These are phyloP conservation scores for Hemisphaericaspora xylanilytica DNA, from an alignment of 1,139 yeast species.

Conservation along the genomic window DNA sequence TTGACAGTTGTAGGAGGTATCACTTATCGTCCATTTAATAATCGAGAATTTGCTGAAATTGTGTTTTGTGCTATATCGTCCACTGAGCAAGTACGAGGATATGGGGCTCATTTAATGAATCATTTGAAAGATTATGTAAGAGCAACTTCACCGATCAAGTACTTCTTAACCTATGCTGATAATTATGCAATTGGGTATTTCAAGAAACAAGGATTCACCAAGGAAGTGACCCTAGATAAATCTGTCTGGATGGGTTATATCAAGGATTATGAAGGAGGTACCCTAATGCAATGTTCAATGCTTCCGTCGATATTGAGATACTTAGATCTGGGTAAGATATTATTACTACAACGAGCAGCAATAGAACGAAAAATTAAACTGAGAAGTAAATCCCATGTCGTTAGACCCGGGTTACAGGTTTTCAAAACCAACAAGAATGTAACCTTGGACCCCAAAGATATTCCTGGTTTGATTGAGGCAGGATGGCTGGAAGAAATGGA, in stretches of 20 bases:
- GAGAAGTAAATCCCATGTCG: constrained; percentile 74
- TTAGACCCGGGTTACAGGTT: constrained; percentile 75
- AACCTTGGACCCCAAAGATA: constrained; percentile 56
- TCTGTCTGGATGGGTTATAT: constrained; percentile 97
- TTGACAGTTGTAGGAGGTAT: constrained; percentile 97
- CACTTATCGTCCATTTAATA: constrained; percentile 90
- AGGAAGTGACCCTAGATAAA: constrained; percentile 83
- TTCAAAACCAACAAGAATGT: constrained; percentile 56
- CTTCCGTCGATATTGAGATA: constrained; percentile 77
- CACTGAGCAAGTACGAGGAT: constrained; percentile 96
- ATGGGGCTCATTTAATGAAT: constrained; percentile 98
- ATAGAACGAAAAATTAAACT: constrained; percentile 79
- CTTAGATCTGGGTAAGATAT: constrained; percentile 81
- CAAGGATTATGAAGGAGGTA: constrained; percentile 98
- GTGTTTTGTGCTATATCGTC: constrained; percentile 98
- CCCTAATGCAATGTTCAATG: constrained; percentile 96
- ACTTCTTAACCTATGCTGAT: constrained; percentile 95
- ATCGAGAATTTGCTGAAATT: constrained; percentile 91
- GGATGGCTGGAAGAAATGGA: constrained; percentile 99
- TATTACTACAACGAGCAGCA: constrained; percentile 87
- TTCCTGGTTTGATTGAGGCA: constrained; percentile 86
- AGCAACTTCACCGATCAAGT: constrained; percentile 80
- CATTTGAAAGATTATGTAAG: constrained; percentile 94
- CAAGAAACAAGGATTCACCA: constrained; percentile 96
- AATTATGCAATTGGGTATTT: constrained; percentile 98